phyloP scores from a whole-genome alignment of 1,139 yeast genomes.

The Geotrichum aggregatum region DNA sequence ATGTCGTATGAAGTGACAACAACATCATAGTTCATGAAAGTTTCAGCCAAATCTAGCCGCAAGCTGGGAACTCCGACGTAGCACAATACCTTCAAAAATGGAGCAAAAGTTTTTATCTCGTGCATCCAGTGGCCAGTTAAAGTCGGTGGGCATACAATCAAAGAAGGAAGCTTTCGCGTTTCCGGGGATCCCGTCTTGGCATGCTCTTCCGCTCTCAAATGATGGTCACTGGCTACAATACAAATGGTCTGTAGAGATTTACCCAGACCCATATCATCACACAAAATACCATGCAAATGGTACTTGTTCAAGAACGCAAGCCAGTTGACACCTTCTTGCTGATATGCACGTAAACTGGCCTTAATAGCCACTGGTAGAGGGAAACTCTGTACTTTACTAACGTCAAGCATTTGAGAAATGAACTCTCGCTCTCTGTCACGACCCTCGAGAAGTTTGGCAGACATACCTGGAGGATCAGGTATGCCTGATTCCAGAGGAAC shows the following conservation, averaged over 20 bases:
- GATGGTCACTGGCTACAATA: slow-evolving; percentile 93
- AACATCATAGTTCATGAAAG: slow-evolving; percentile 63
- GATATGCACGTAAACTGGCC: slow-evolving; percentile 90
- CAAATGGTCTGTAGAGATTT: slow-evolving; percentile 96
- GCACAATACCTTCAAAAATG: slow-evolving; percentile 74
- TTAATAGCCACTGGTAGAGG: slow-evolving; percentile 85
- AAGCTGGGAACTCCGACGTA: slow-evolving; percentile 91
- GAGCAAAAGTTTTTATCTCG: slow-evolving; percentile 85
- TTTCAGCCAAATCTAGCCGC: slow-evolving; percentile 54
- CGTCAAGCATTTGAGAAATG: slow-evolving; percentile 97
- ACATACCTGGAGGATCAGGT: slow-evolving; percentile 92
- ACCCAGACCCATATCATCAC: slow-evolving; percentile 99
- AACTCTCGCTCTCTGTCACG: slow-evolving; percentile 93
- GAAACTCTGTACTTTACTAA: slow-evolving; percentile 84
- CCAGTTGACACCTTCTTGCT: slow-evolving; percentile 99
- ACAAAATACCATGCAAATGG: slow-evolving; percentile 90
- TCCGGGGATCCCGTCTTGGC: slow-evolving; percentile 58
- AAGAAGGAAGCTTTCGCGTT: slow-evolving; percentile 69
- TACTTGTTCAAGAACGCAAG: slow-evolving; percentile 90
- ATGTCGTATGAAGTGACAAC: slow-evolving; percentile 95
- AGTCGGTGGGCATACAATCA: slow-evolving; percentile 94
- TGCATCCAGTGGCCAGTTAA: slow-evolving; percentile 99
- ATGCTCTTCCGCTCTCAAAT: slow-evolving; percentile 69
- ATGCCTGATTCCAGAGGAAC: slow-evolving; percentile 98
- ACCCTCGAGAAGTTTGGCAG: slow-evolving; percentile 74